phyloP scores from a whole-genome alignment of 371 early-diverging fungal genomes.

The Vittaforma corneae region DNA sequence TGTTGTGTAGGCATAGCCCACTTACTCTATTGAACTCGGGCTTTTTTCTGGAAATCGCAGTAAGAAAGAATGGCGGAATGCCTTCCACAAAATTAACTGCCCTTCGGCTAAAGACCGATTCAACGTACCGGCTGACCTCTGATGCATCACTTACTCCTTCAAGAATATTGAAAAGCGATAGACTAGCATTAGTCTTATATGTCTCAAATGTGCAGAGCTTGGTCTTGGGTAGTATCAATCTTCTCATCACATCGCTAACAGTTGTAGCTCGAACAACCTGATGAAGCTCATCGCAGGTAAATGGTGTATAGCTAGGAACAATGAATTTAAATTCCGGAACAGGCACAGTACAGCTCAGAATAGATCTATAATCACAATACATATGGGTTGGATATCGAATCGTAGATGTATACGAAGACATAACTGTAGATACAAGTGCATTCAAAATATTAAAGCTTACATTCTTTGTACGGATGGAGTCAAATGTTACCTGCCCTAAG shows the following conservation, averaged over 20 bases:
- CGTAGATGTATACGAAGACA: slow-evolving; percentile 89
- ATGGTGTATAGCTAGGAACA: slow-evolving; percentile 90
- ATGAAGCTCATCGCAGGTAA: slow-evolving; percentile 60
- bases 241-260: slow-evolving; percentile 48
- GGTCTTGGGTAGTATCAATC: slow-evolving; percentile 57
- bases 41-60: slow-evolving; percentile 56
- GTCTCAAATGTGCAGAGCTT: slow-evolving; percentile 47
- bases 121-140: slow-evolving; percentile 75
- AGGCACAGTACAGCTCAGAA: slow-evolving; percentile 82
- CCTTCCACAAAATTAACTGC: slow-evolving; percentile 92
- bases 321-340: slow-evolving; percentile 88
- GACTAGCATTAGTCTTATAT: slow-evolving; percentile 30
- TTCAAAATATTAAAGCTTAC: slow-evolving; percentile 71
- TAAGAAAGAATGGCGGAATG: slow-evolving; percentile 84
- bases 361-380: slow-evolving; percentile 87
- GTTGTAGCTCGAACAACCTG: slow-evolving; percentile 46
- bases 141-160: slow-evolving; percentile 20
- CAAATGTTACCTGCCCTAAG: slow-evolving; percentile 76
- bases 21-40: slow-evolving; percentile 78
- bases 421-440: slow-evolving; percentile 81
- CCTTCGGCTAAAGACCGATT: slow-evolving; percentile 79
- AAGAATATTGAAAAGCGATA: slow-evolving; percentile 74
- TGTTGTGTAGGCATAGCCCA: slow-evolving; percentile 91
- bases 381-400: slow-evolving; percentile 94
- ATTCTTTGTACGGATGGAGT: slow-evolving; percentile 75